Evolutionary conservation across 805 yeast genomes (phyloP).

Genomic region (Limtongozyma cylindracea): DNA sequence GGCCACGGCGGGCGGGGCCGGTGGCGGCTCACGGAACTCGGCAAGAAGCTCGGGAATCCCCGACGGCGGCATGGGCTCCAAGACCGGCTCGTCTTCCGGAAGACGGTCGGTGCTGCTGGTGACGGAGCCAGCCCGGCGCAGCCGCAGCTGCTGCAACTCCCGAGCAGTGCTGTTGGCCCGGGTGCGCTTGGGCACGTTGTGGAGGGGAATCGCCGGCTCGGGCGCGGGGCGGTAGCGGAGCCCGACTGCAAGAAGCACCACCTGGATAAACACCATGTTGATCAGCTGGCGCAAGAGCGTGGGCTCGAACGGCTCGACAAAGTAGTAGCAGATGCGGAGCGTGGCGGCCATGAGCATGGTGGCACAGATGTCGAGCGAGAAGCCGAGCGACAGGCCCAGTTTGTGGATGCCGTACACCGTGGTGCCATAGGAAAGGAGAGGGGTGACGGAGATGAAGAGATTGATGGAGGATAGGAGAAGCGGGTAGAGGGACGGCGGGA

Average conservation of each 20-base stretch:
- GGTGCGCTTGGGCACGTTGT: too few species aligned
- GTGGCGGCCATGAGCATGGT: constrained; percentile 67
- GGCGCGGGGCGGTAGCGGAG: constrained; percentile 24
- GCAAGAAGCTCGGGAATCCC: background rate
- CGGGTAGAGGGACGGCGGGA: too few species aligned
- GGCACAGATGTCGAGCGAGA: constrained; percentile 79
- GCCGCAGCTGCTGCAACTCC: too few species aligned
- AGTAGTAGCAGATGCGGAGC: constrained; percentile 49
- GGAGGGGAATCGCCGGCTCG: constrained; percentile 8
- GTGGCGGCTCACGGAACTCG: background rate
- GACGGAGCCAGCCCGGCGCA: too few species aligned
- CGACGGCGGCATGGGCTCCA: background rate
- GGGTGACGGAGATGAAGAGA: constrained; percentile 69
- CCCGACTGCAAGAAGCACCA: constrained; percentile 34
- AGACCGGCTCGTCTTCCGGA: too few species aligned
- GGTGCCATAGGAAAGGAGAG: constrained; percentile 69
- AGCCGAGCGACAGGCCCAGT: constrained; percentile 46
- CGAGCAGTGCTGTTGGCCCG: too few species aligned
- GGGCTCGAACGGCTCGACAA: constrained; percentile 62
- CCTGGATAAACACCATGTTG: constrained; percentile 68
- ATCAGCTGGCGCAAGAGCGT: constrained; percentile 55
- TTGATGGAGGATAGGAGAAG: too few species aligned
- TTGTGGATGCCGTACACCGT: constrained; percentile 46
- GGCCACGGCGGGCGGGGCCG: constrained; percentile 1
- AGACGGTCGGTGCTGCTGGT: too few species aligned